Evolutionary conservation across 2,329 filamentous ascomycete genomes (phyloP), one percentile per base, ranked within the genome.

Genomic region (Penicillium sp.): DNA sequence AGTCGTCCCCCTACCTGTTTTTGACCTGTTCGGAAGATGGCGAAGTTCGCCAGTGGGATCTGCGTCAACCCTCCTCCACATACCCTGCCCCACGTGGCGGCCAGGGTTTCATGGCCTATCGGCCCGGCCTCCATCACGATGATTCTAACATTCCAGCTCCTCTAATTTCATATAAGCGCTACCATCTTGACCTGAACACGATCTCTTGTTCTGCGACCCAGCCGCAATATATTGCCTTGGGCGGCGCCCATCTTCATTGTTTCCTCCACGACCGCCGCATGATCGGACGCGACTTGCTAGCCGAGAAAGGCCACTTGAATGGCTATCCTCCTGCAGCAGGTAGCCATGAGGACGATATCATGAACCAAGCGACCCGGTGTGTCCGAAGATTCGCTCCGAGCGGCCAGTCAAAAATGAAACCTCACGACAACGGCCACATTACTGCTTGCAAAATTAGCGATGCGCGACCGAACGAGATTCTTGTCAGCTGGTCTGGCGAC

Each of bases 391-490:
- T 88, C 66, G 85, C 84, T 12, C 85, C 85, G 1, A 74, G 80
- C 58, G 82, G 84, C n/a, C 79, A 82, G 68, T 74, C 74, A 56
- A 74, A 75, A 46, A 75, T 73, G 56, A 68, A 62, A 26, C 56
- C 63, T n/a, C 64, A 67, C 16, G 82, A 85, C 54, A 81, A 81
- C 59, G 82, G 84, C 4, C 84, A 88, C 63, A 88, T 88, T 64
- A 88, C 85, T 2, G 84, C 85, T 16, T 87, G 84, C 70, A 88
- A 87, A 70, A 88, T 88, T 64, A 87, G 84, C 62, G 83, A 88
- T 70, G 83, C 83, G 8, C 80, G 85, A 59, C 86, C 85, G 0
- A 85, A 88, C 60, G 85, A 88, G 64, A 80, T 88, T 64, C 71
- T 88, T 14, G 85, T 83, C 21, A 87, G 84, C 63, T 88, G 85